A percentile compares a stretch with the other conserved stretches of the same genome.
phyloP scores from a whole-genome alignment of 768 basidiomycete species.

The Plicaturopsis crispa region DNA sequence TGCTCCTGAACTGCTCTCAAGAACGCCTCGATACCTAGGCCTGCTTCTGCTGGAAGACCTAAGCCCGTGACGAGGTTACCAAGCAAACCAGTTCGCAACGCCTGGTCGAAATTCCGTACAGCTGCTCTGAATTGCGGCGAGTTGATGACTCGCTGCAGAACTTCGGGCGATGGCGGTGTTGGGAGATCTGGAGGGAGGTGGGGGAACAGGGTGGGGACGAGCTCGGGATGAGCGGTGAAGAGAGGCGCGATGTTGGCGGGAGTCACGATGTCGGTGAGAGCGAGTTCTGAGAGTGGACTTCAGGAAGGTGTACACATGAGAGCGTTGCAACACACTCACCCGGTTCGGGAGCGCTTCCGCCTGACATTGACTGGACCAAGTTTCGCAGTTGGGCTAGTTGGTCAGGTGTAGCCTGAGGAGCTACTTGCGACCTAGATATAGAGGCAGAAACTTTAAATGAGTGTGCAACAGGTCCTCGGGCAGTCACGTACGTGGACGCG shows the following conservation, averaged over 20 bases:
- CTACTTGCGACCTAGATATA: constrained; percentile 19
- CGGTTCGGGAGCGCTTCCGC: too few species aligned
- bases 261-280: constrained; percentile 71
- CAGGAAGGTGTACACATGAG: too few species aligned
- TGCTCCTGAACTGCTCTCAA: constrained; percentile 75
- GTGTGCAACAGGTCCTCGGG: constrained; percentile 29
- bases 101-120: constrained; percentile 77
- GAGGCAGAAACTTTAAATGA: constrained; percentile 11
- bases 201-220: constrained; percentile 67
- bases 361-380: too few species aligned
- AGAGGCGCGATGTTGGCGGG: constrained; percentile 66
- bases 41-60: constrained; percentile 82
- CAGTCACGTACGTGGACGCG: too few species aligned
- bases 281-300: constrained; percentile 41
- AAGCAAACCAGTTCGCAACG: constrained; percentile 73
- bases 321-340: too few species aligned
- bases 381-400: constrained; percentile 59
- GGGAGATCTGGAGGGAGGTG: constrained; percentile 78
- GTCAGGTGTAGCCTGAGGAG: constrained; percentile 26
- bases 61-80: constrained; percentile 69
- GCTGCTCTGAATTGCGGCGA: constrained; percentile 81
- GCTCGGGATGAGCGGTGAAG: constrained; percentile 59
- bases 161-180: constrained; percentile 58
- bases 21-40: constrained; percentile 70
- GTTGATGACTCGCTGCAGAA: constrained; percentile 65